A percentile compares a stretch with the other conserved stretches of the same genome.
These are phyloP conservation scores for Populus trichocarpa DNA, from an alignment of 441 rosid species.

Conservation along the genomic window DNA sequence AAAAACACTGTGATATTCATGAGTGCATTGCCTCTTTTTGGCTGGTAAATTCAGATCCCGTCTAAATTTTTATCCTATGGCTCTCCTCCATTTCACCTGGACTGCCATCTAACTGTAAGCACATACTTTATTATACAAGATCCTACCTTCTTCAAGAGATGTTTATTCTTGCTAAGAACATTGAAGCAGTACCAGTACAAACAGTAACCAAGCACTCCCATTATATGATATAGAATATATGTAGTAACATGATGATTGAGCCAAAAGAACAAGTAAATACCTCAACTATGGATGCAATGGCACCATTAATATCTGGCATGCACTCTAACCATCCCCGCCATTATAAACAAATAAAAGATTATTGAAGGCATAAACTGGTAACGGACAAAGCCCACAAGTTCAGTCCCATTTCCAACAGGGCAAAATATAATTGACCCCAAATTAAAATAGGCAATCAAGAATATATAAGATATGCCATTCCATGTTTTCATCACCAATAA, in stretches of 20 bases:
- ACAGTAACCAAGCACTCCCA: not conserved
- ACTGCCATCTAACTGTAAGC: not conserved
- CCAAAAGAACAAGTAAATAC: not conserved
- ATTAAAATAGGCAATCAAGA: not conserved
- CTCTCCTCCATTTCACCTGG: not conserved
- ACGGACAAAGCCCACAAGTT: not conserved
- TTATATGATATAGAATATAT: not conserved
- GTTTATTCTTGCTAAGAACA: not conserved
- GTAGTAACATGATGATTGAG: not conserved
- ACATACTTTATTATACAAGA: not conserved
- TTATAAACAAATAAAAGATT: not conserved
- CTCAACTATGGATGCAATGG: not conserved
- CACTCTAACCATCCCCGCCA: not conserved
- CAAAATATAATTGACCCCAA: no score
- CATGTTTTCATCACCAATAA: not conserved
- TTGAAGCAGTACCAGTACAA: not conserved
- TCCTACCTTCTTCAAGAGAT: not conserved
- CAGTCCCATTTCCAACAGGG: not conserved
- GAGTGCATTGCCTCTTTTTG: not conserved
- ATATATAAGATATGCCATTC: not conserved
- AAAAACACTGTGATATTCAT: no score
- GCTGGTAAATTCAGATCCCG: not conserved
- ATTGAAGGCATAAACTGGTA: not conserved
- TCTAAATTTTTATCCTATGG: not conserved
- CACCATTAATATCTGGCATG: not conserved